Base-by-base conservation (phyloP, 768 basidiomycete species). In the Lactarius hatsudake region DNA sequence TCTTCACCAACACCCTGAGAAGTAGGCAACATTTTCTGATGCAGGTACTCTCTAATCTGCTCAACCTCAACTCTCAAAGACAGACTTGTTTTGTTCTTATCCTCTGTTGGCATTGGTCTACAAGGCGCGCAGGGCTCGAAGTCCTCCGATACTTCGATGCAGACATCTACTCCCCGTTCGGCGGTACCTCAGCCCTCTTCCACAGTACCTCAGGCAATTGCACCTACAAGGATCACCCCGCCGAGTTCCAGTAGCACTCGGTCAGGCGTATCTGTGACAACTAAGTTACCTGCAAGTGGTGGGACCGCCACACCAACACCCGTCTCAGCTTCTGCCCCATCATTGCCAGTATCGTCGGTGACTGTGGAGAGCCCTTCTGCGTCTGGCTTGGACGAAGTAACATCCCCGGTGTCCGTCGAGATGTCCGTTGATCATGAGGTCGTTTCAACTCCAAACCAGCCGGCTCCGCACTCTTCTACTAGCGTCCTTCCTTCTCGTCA, bases 41-140 rank as follows among this genome's bases (percentile, higher is more conserved):
- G 30, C 58, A 23, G 23, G 6, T 4, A 13, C 60, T 38, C 34
- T 42, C 36, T 36, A 26, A 54, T 45, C 12, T 43, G 8, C 59
- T 68, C 40, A 68, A 34, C 18, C 48, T 64, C 30, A 28, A 55
- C 28, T 20, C 28, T 18, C 42, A 61, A 64, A 68, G 67, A 40
- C 59, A 64, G 67, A 61, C 59, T 68, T 15, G 3, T 55, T 30
- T 60, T 23, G 9, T 32, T 68, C 51, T 58, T 68, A 20, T 64
- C 59, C 5, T 64, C 67, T 12, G n/a, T 64, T 10, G 62, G 59
- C 26, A 2, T 68, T 40, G 28, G 34, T 58, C 2, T 28, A n/a
- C 23, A 32, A 5, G 26, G 1, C 5, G 26, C 48, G 7, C 51
- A 30, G 18, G 9, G 34, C 23, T 15, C 17, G n/a, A 28, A 26